Base-by-base conservation (phyloP, 1,284 basidiomycete genomes). In the Marasmius sp. region DNA sequence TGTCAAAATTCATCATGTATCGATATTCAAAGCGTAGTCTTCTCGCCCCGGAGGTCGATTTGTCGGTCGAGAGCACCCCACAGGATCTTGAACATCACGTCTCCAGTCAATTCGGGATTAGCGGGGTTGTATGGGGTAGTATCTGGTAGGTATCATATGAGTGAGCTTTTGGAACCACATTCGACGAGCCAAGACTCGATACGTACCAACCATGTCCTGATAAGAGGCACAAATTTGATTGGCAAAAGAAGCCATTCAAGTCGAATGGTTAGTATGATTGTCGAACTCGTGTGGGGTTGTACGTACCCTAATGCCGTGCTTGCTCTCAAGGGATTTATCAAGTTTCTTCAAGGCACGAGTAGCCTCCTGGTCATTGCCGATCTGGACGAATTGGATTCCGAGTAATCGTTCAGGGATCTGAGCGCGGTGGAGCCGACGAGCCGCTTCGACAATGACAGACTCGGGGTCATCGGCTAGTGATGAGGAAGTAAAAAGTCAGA, bases 351-450 rank as follows among this genome's bases (percentile, higher is more conserved):
- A 69, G n/a, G 78, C 72, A n/a, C 75, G 74, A 0, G 81, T 72
- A 1, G 83, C 84, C 34, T 70, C 73, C 0, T 69, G 66, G 61
- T 83, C 80, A 10, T 76, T 72, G 0, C 84, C 83, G 47, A 85
- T 79, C 62, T 86, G 84, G 48, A 83, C 78, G 63, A 85, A 85
- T 41, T 82, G 81, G 38, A 86, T 75, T 36, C 82, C 80, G 33
- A 85, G 74, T 67, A 69, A 78, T 64, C 70, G 71, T 41, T 61
- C 64, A 39, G 72, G 75, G 50, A 79, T 70, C 12, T 69, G 66
- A 3, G 68, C 70, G 18, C 67, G 66, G 61, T 86, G 83, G 27
- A 87, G 74, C 22, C 84, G 75, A 37, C 76, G 72, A 0, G 85
- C 84, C 0, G 75, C 75, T 0, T 77, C 70, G 2, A 84, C 73